A percentile compares a stretch with the other conserved stretches of the same genome.
These are phyloP conservation scores for Durusdinium trenchii DNA, from an alignment of 73 alveolate genomes.

Conservation along the genomic window DNA sequence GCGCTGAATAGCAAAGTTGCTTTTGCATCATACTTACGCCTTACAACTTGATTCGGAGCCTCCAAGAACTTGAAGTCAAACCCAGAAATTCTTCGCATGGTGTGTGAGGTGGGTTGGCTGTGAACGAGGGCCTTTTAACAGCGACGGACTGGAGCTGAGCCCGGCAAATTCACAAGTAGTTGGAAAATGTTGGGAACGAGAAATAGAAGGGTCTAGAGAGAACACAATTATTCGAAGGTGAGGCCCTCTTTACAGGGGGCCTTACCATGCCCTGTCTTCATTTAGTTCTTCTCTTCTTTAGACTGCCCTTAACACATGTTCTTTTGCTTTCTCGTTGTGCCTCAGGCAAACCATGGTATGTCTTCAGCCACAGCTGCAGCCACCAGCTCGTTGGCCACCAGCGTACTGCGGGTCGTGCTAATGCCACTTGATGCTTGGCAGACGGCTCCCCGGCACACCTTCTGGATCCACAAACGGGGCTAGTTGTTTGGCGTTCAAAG, in stretches of 20 bases:
- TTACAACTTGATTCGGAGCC: background rate
- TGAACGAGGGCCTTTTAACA: constrained; percentile 68
- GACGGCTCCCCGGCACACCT: constrained; percentile 60
- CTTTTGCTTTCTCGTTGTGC: too few species aligned
- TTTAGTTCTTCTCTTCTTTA: too few species aligned
- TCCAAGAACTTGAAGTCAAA: background rate
- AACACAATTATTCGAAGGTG: background rate
- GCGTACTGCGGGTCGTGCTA: constrained; percentile 66
- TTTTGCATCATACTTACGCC: background rate
- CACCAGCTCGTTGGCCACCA: constrained; percentile 53
- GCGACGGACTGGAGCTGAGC: constrained; percentile 49
- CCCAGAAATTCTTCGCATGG: background rate
- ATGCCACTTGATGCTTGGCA: constrained; percentile 95
- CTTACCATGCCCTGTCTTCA: background rate
- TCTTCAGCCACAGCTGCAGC: constrained; percentile 81
- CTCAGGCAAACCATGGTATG: constrained; percentile 60
- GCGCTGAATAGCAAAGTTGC: background rate
- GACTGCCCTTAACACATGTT: too few species aligned
- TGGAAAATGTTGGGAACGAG: too few species aligned
- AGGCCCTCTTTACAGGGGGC: background rate
- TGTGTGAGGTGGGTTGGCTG: constrained; percentile 80
- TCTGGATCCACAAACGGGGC: background rate
- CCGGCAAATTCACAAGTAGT: too few species aligned
- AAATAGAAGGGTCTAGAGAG: too few species aligned
- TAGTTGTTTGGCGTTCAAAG: background rate